These are phyloP conservation scores for Juncus inflexus DNA, from an alignment of 176 grass and related monocot species.

Conservation along the genomic window DNA sequence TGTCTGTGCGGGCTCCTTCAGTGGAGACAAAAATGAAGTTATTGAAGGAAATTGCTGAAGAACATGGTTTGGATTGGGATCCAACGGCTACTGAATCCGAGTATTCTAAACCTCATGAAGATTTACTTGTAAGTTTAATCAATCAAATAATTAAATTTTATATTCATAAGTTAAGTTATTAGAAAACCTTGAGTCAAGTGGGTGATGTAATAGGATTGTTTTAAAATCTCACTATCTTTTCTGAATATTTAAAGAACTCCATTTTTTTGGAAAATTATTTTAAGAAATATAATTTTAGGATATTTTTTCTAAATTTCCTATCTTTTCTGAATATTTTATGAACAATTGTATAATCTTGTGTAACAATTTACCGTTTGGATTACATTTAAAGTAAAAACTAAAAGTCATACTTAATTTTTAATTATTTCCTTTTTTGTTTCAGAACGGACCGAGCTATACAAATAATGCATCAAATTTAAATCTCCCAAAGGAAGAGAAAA, in stretches of 20 bases:
- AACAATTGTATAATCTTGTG: no score
- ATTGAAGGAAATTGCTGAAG: conserved; percentile 93
- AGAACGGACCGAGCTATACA: conserved; percentile 90
- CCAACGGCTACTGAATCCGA: conserved; percentile 74
- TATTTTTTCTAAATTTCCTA: no score
- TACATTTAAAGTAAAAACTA: background rate
- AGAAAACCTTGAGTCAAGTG: no score
- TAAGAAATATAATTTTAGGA: no score
- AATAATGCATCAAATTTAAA: conserved; percentile 44
- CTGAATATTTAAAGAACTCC: no score
- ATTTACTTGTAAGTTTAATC: conserved; percentile 68
- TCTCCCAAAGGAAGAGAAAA: conserved; percentile 79
- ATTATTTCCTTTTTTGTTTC: conserved; percentile 21
- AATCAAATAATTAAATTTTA: conserved; percentile 1
- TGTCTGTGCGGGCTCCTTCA: conserved; percentile 77
- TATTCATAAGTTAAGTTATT: background rate
- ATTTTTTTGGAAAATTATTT: no score
- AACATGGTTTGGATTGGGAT: conserved; percentile 96
- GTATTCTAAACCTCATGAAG: conserved; percentile 81
- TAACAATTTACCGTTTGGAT: no score
- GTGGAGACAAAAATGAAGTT: conserved; percentile 81
- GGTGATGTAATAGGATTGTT: no score
- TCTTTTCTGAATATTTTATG: no score
- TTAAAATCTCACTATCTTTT: no score
- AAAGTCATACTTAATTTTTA: conserved; percentile 6